Percentiles rank a stretch among this genome's conserved stretches.
Evolutionary conservation across 352 stramenopile genomes (phyloP).

Genomic region (Pythium guiyangense): DNA sequence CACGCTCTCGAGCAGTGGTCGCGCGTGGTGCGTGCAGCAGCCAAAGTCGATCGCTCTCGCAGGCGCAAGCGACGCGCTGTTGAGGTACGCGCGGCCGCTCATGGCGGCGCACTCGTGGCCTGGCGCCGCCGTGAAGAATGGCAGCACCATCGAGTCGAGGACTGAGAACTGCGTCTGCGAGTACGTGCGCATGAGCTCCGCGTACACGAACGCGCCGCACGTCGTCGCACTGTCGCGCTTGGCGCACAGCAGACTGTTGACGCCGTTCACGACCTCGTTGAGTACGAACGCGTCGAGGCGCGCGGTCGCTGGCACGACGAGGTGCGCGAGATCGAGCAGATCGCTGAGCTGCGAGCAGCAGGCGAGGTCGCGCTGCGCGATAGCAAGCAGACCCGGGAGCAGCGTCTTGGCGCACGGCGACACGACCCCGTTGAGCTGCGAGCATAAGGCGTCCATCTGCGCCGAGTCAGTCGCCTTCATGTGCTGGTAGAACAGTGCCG

Average conservation of each 20-base stretch:
- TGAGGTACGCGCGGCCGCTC: slow-evolving; percentile 4
- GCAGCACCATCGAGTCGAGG: slow-evolving; percentile 14
- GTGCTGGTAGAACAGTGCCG: slow-evolving; percentile 10
- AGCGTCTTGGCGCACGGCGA: slow-evolving; percentile 43
- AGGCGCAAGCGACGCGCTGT: slow-evolving; percentile 7
- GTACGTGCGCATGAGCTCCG: slow-evolving; percentile 26
- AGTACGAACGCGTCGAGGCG: slow-evolving; percentile 38
- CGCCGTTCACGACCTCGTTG: slow-evolving; percentile 37
- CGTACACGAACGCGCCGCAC: slow-evolving; percentile 32
- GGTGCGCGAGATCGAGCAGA: slow-evolving; percentile 38
- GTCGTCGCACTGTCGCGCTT: slow-evolving; percentile 26
- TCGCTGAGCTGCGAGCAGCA: slow-evolving; percentile 45
- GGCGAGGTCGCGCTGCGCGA: slow-evolving; percentile 36
- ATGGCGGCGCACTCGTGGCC: slow-evolving; percentile 13
- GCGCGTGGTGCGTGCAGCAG: slow-evolving; percentile 13
- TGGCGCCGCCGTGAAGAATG: slow-evolving; percentile 29
- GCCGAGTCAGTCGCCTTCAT: slow-evolving; percentile 20
- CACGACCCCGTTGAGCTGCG: slow-evolving; percentile 40
- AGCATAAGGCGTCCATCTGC: slow-evolving; percentile 41
- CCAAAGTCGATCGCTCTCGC: slow-evolving; percentile 6
- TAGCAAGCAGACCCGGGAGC: slow-evolving; percentile 30
- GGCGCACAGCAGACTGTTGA: slow-evolving; percentile 51
- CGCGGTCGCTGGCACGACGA: slow-evolving; percentile 44
- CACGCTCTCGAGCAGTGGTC: slow-evolving; percentile 41
- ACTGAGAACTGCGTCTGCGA: slow-evolving; percentile 34